phyloP scores from a whole-genome alignment of 257 asterid species.

The Nyctanthes arbortristis region DNA sequence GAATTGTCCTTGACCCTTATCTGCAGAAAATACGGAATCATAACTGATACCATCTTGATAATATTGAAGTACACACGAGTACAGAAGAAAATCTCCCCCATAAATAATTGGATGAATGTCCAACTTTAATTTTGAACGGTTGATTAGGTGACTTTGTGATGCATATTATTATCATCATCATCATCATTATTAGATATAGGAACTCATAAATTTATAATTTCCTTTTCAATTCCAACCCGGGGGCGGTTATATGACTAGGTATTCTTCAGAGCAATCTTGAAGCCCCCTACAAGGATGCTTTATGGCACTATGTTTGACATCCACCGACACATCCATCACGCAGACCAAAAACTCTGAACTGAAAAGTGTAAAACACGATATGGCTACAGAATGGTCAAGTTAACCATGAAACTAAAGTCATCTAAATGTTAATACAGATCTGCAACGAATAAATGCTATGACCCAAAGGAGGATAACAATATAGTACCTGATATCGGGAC shows the following conservation, averaged over 20 bases:
- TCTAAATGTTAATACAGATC: constrained; percentile 4
- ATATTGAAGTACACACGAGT: constrained; percentile 3
- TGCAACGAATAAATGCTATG: constrained; percentile 6
- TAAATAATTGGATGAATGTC: not conserved
- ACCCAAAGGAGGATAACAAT: constrained; percentile 6
- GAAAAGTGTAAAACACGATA: constrained; percentile 9
- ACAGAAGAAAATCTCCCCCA: not conserved
- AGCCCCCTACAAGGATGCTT: not conserved
- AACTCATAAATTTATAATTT: no score
- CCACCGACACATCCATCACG: not conserved
- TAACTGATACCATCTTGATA: constrained; percentile 12
- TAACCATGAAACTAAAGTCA: constrained; percentile 13
- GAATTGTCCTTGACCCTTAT: constrained; percentile 51
- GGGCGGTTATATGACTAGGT: no score
- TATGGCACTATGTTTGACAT: not conserved
- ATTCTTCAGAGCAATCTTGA: no score
- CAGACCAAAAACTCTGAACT: not conserved
- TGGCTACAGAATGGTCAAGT: constrained; percentile 7
- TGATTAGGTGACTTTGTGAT: no score
- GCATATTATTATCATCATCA: no score
- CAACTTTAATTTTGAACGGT: constrained; percentile 3
- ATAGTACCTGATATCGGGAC: constrained; percentile 36
- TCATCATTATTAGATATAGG: no score
- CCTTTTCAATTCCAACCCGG: no score
- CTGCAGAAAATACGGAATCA: constrained; percentile 41